phyloP scores from a whole-genome alignment of 495 filamentous ascomycete genomes.

The Hypoxylon trugodes region DNA sequence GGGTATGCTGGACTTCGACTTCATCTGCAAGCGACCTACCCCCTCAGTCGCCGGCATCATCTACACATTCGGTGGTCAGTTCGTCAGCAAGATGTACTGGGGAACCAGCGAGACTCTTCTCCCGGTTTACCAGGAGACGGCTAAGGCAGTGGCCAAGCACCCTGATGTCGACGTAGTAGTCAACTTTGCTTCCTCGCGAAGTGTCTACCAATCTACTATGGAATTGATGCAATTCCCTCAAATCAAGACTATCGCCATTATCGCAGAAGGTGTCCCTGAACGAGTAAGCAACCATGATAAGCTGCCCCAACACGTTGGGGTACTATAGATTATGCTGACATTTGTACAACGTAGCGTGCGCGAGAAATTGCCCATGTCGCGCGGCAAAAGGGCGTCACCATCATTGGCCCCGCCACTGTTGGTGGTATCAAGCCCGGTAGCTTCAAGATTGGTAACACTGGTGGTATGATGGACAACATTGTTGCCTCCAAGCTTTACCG shows the following conservation, averaged over 20 bases:
- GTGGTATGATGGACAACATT: slow-evolving; percentile 99
- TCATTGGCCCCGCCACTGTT: slow-evolving; percentile 97
- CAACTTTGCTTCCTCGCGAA: slow-evolving; percentile 99
- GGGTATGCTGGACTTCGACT: slow-evolving; percentile 99
- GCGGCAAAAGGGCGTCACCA: slow-evolving; percentile 97
- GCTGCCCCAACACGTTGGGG: not conserved
- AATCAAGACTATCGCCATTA: slow-evolving; percentile 97
- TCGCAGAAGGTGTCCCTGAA: slow-evolving; percentile 98
- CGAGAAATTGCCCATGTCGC: slow-evolving; percentile 96
- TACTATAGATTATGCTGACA: slow-evolving; percentile 39
- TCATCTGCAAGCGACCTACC: slow-evolving; percentile 98
- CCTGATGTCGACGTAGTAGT: slow-evolving; percentile 95
- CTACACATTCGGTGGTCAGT: slow-evolving; percentile 99
- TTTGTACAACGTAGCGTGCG: slow-evolving; percentile 80
- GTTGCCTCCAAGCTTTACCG: slow-evolving; percentile 99
- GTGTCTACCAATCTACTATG: slow-evolving; percentile 97
- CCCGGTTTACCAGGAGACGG: slow-evolving; percentile 94
- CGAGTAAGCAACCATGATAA: slow-evolving; percentile 67
- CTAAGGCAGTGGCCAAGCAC: slow-evolving; percentile 97
- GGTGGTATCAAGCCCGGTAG: slow-evolving; percentile 99
- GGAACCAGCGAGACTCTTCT: slow-evolving; percentile 98
- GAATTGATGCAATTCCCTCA: slow-evolving; percentile 97
- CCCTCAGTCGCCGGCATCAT: slow-evolving; percentile 99
- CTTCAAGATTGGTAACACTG: slow-evolving; percentile 99
- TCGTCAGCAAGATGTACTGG: slow-evolving; percentile 99